These are phyloP conservation scores for Artemisia tridentata DNA, from an alignment of 129 eudicot genomes.

Conservation along the genomic window DNA sequence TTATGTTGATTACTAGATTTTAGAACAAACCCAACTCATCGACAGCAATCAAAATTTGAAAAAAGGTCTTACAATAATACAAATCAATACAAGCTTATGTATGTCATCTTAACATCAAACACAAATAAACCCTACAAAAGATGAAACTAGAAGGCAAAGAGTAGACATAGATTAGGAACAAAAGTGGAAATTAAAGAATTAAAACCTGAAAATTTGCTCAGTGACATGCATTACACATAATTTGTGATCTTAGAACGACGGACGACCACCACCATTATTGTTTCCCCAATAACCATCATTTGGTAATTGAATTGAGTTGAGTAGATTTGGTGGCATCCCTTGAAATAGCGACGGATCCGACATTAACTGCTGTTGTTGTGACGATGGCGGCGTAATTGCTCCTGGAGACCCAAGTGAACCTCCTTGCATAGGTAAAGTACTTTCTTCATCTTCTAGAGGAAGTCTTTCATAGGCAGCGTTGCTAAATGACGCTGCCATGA, in stretches of 20 bases:
- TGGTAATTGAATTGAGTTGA: conserved; percentile 58
- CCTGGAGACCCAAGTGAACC: conserved; percentile 67
- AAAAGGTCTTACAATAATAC: conserved; percentile 24
- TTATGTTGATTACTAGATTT: neutral
- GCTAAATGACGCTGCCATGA: conserved; percentile 82
- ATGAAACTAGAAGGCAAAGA: conserved; percentile 13
- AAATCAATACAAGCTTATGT: conserved; percentile 32
- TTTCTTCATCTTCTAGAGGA: conserved; percentile 71
- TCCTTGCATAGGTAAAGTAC: conserved; percentile 41
- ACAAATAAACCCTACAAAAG: conserved; percentile 25
- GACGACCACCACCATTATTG: conserved; percentile 37
- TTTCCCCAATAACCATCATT: conserved; percentile 64
- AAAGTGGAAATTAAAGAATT: conserved; percentile 27
- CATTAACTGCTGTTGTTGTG: conserved; percentile 39
- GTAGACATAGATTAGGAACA: conserved; percentile 12
- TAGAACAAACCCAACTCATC: conserved; percentile 1
- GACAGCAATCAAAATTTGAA: conserved; percentile 17
- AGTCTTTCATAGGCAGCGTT: conserved; percentile 81
- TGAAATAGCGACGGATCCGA: conserved; percentile 55
- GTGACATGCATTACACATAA: conserved; percentile 14
- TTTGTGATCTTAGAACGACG: conserved; percentile 37
- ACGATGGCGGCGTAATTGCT: conserved; percentile 34
- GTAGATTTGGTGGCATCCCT: conserved; percentile 58
- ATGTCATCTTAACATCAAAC: conserved; percentile 34
- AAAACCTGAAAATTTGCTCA: conserved; percentile 26